These are phyloP conservation scores for Rhodotorula sp. DNA, from an alignment of 1,284 basidiomycete species.

Conservation along the genomic window DNA sequence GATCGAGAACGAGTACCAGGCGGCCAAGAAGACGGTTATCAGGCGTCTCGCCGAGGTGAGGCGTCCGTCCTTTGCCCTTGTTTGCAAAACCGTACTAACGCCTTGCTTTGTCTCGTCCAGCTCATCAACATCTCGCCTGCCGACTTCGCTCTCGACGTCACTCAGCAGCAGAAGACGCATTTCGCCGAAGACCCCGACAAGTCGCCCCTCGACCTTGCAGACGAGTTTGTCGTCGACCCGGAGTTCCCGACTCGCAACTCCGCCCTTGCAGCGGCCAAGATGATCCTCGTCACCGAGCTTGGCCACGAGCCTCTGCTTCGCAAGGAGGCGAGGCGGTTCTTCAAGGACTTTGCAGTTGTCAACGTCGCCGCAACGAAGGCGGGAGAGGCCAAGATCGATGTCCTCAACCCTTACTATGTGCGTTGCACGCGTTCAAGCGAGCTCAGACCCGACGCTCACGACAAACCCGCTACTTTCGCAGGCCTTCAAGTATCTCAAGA, in stretches of 20 bases:
- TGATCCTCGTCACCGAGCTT: conserved; percentile 85
- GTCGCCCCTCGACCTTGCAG: conserved; percentile 46
- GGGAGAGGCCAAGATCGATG: conserved; percentile 85
- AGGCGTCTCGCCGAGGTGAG: conserved; percentile 71
- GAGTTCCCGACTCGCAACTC: conserved; percentile 42
- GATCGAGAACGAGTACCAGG: conserved; percentile 79
- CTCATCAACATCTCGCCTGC: conserved; percentile 59
- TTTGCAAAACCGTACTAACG: not conserved
- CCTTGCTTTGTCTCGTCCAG: conserved; percentile 8
- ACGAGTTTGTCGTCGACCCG: conserved; percentile 46
- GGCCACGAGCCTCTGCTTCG: conserved; percentile 89
- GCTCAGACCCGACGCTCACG: not conserved
- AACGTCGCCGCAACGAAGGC: conserved; percentile 85
- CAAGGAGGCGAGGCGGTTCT: conserved; percentile 71
- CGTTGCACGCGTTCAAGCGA: conserved; percentile 47
- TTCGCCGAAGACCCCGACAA: conserved; percentile 60
- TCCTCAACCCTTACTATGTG: conserved; percentile 84
- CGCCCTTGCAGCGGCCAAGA: conserved; percentile 60
- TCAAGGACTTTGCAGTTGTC: conserved; percentile 74
- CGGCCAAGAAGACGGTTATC: conserved; percentile 74
- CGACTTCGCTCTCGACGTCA: conserved; percentile 76
- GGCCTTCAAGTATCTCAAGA: conserved; percentile 92
- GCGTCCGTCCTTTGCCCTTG: no score
- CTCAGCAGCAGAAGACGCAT: conserved; percentile 58
- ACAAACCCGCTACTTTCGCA: conserved; percentile 46